Evolutionary conservation across 2,329 filamentous ascomycete genomes (phyloP), one percentile per base, ranked within the genome.

Genomic region (Cryphonectria carpinicola): DNA sequence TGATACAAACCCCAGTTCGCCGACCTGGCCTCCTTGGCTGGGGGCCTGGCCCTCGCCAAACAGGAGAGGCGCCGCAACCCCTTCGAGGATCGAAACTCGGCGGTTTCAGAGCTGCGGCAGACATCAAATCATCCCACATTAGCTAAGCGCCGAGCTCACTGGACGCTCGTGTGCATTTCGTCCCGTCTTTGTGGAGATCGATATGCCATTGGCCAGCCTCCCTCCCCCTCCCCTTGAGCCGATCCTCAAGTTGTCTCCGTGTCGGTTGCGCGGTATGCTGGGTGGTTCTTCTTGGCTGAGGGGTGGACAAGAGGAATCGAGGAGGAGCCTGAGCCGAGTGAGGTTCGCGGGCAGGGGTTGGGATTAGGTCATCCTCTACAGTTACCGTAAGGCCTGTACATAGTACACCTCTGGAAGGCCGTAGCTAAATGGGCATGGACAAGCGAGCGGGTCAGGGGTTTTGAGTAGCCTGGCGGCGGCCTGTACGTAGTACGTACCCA

Each of bases 31-130:
- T 25, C 35, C 61, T 46, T 62, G 60, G 35, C 35, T n/a, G 22
- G 61, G 61, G 61, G 39, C 39, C 61, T 46, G 19, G 61, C 37
- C 58, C 61, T 46, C 61, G 37, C 61, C 37, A 66, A 68, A 62
- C 67, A 71, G 67, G 65, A 69, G 61, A 43, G 66, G 65, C 64
- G 62, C 69, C 65, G 66, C 35, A 61, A 19, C 54, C 66, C 52
- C 46, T 61, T 64, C 41, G 66, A 66, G 67, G 61, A 72, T 71
- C 71, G 68, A 78, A 80, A 78, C 77, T 76, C 67, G 70, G 73
- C 74, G 66, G 84, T 86, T 86, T 86, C 84, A 86, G 80, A 76
- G 70, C 74, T 85, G 84, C 78, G 76, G 74, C 81, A 83, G 79
- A 82, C 76, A 80, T 81, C 76, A 78, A 78, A 77, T 77, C 77